Evolutionary conservation across 192 early-diverging fungal genomes (phyloP), one percentile per base, ranked within the genome.

Genomic region (Rhizophlyctis rosea): DNA sequence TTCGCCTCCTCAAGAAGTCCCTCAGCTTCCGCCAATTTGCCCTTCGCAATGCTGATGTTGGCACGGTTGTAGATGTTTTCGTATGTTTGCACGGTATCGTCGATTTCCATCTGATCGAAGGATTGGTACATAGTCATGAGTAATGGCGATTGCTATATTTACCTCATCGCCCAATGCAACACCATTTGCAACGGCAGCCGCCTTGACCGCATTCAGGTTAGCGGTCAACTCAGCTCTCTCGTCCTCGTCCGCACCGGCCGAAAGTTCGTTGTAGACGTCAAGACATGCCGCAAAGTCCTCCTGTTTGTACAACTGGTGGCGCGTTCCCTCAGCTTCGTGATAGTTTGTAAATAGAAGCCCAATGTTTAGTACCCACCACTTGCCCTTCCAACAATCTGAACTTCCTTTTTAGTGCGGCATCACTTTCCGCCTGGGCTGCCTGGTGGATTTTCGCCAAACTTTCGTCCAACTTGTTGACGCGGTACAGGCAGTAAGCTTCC

Each of bases 31-130:
- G 60, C 67, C 23, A 80, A 70, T 7, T 89, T 70, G 11, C 80
- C 78, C 50, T 72, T 54, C 3, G 86, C 77, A 32, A 89, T 72
- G 31, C 67, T 62, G 4, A 70, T 60, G 70, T 85, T 88, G 3
- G 86, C 88, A 7, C 72, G 62, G 70, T 90, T 90, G 62, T 85
- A 89, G 33, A 73, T 72, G 21, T 87, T 65, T 59, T 90, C 88
- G 64, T 87, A 90, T 1, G 81, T 80, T 3, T 74, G 82, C 7
- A 76, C 76, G 47, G 76, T 67, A 21, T 79, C 71, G 51, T 86
- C 80, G 4, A 79, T 71, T 28, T 80, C 47, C 27, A 86, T 73
- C 14, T 85, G 71, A 32, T 79, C 76, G 54, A 77, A 78, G 29
- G 54, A 16, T 44, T 44, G 70, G 61, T 35, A 76, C 77, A 39